Percentiles rank a stretch among this genome's conserved stretches.
Evolutionary conservation across 2,329 filamentous ascomycete species (phyloP).

Genomic region (Scytalidium sp.): DNA sequence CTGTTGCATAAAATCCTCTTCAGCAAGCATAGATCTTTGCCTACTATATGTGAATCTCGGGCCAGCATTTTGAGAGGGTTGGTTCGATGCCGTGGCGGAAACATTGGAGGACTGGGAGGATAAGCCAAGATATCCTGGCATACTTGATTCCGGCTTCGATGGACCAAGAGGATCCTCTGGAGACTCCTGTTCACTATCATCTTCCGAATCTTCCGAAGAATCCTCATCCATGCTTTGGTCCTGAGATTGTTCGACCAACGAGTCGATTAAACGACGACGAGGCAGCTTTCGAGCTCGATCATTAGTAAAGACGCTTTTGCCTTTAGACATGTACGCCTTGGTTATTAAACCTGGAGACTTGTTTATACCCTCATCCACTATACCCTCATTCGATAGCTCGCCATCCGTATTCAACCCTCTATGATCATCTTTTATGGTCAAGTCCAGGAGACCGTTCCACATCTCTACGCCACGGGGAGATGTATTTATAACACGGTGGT

Average conservation of each 20-base stretch:
- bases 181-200: slow-evolving; percentile 5
- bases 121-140: slow-evolving; percentile 1
- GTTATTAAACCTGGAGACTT: background rate
- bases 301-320: background rate
- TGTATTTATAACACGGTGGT: slow-evolving; percentile 9
- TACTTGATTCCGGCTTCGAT: slow-evolving; percentile 6
- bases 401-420: background rate
- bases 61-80: slow-evolving; percentile 22
- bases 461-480: slow-evolving; percentile 23
- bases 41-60: slow-evolving; percentile 29
- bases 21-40: slow-evolving; percentile 30
- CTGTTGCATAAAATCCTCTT: slow-evolving; percentile 27
- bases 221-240: slow-evolving; percentile 9
- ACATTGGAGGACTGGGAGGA: background rate
- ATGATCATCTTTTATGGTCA: slow-evolving; percentile 1
- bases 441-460: slow-evolving; percentile 23
- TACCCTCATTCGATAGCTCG: background rate
- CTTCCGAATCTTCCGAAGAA: slow-evolving; percentile 6
- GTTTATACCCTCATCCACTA: background rate
- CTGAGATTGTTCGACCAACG: slow-evolving; percentile 25
- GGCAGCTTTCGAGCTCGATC: slow-evolving; percentile 9
- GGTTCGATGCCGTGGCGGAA: slow-evolving; percentile 13
- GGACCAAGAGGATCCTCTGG: background rate
- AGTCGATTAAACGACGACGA: slow-evolving; percentile 28
- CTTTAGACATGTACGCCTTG: background rate